A percentile compares a stretch with the other conserved stretches of the same genome.
Evolutionary conservation across 106 monocot genomes (phyloP).

Genomic region (Triglochin maritima): DNA sequence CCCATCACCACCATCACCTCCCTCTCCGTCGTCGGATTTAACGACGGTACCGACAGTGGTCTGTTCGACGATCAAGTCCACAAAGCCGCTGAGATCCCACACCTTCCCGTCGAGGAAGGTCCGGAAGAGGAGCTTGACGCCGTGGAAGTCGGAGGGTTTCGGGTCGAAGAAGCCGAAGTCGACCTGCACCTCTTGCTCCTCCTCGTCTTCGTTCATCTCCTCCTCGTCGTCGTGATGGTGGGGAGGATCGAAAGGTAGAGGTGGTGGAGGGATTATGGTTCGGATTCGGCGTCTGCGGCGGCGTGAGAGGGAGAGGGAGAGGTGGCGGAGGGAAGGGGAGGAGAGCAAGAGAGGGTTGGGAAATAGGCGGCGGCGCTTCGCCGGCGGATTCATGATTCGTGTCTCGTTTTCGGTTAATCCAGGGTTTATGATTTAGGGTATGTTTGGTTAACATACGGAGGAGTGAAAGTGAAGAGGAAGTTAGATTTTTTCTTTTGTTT

Average conservation of each 20-base stretch:
- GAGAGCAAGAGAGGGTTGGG: background rate
- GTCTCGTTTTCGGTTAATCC: background rate
- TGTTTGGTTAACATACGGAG: no score
- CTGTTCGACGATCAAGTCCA: slow-evolving; percentile 79
- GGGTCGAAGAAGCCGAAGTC: slow-evolving; percentile 98
- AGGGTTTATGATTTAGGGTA: background rate
- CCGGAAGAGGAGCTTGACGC: slow-evolving; percentile 63
- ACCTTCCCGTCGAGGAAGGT: slow-evolving; percentile 46
- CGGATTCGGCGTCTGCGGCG: background rate
- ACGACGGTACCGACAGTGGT: slow-evolving; percentile 88
- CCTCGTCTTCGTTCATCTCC: no score
- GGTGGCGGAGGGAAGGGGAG: slow-evolving; percentile 18
- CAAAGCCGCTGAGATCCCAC: slow-evolving; percentile 87
- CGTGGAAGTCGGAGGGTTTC: slow-evolving; percentile 63
- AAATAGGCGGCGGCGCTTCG: slow-evolving; percentile 8
- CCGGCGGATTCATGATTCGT: background rate
- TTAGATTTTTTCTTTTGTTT: no score
- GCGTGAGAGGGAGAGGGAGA: background rate
- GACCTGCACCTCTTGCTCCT: slow-evolving; percentile 45
- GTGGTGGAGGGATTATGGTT: background rate
- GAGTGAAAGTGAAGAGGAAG: no score
- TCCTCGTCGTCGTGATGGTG: background rate
- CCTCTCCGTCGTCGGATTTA: slow-evolving; percentile 37
- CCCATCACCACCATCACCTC: slow-evolving; percentile 29
- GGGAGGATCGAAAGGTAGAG: background rate